phyloP scores from a whole-genome alignment of 805 yeast species.

The Candida nanaspora region DNA sequence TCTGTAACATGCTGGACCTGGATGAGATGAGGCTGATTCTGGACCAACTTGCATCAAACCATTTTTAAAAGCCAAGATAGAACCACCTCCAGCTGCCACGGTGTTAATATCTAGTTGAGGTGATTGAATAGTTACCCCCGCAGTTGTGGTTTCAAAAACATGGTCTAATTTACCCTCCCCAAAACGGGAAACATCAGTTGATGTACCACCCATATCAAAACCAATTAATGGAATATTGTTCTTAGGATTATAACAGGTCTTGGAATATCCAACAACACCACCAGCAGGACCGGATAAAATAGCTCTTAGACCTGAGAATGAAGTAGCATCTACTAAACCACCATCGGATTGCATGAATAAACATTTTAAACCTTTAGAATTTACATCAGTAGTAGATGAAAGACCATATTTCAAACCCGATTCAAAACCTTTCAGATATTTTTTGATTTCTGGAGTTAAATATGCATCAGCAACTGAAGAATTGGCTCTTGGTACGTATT shows the following conservation, averaged over 20 bases:
- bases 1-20: constrained; percentile 84
- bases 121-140: constrained; percentile 76
- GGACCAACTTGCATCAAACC: constrained; percentile 82
- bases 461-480: constrained; percentile 80
- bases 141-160: constrained; percentile 77
- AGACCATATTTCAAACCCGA: constrained; percentile 41
- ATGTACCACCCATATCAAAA: constrained; percentile 89
- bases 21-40: constrained; percentile 80
- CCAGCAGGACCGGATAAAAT: constrained; percentile 97
- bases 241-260: constrained; percentile 61
- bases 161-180: constrained; percentile 66
- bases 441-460: constrained; percentile 68
- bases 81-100: constrained; percentile 84
- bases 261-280: constrained; percentile 90
- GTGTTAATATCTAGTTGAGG: constrained; percentile 80
- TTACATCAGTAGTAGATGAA: constrained; percentile 1
- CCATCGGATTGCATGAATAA: constrained; percentile 97
- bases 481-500: constrained; percentile 66
- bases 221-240: constrained; percentile 62
- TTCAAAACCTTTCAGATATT: constrained; percentile 55
- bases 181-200: constrained; percentile 76
- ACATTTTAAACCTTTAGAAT: constrained; percentile 41
- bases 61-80: constrained; percentile 57
- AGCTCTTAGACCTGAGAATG: constrained; percentile 83
- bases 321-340: constrained; percentile 78